Conservation (phyloP, 2,329 filamentous ascomycete species). For the Ceratocystis cubensis region DNA sequence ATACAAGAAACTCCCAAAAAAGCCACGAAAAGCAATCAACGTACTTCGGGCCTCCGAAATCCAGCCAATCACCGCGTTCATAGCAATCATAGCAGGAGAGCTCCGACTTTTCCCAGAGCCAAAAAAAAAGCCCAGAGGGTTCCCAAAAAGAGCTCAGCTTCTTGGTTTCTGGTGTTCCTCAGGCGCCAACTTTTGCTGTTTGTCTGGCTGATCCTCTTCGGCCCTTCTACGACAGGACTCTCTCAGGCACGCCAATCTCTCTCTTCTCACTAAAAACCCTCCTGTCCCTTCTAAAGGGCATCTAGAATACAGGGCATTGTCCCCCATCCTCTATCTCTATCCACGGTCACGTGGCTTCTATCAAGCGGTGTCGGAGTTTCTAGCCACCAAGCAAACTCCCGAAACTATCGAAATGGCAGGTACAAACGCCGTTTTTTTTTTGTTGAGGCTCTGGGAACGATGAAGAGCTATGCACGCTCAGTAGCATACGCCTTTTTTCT, state of each 20-base stretch:
- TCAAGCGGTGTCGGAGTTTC: conserved; percentile 19
- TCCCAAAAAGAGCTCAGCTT: neutral
- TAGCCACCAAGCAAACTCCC: neutral
- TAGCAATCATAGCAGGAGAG: neutral
- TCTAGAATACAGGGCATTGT: conserved; percentile 3
- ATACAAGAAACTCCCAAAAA: neutral
- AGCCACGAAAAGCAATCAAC: neutral
- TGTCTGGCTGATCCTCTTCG: no score
- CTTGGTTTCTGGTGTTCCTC: neutral
- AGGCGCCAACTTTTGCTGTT: no score
- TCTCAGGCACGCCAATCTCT: no score
- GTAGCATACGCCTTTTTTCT: no score
- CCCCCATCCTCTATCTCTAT: neutral
- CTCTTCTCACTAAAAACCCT: no score
- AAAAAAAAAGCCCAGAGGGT: conserved; percentile 8
- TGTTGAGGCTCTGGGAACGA: no score
- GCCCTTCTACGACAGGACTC: no score
- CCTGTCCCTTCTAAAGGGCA: neutral
- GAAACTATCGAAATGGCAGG: conserved; percentile 1
- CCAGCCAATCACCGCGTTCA: neutral
- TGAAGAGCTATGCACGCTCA: no score
- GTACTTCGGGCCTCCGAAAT: no score
- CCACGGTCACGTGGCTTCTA: conserved; percentile 8
- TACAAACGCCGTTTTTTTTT: conserved; percentile 12
- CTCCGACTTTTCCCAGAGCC: conserved; percentile 2